Conservation (phyloP, 2,329 filamentous ascomycete species). For the Massarina eburnea region DNA sequence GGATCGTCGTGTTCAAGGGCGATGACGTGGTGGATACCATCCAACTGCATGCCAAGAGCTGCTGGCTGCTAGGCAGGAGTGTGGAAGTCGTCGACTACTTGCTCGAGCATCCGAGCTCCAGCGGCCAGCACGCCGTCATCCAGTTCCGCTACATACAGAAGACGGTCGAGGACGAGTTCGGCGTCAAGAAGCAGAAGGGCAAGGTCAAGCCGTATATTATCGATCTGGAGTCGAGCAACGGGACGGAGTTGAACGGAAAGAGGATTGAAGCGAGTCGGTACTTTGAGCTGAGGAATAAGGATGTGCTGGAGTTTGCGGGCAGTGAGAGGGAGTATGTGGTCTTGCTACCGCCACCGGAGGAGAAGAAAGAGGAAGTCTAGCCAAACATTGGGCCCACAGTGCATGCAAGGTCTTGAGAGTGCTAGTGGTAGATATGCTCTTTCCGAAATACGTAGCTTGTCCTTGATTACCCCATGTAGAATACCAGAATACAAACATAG, state of each 20-base stretch:
- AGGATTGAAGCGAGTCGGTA: constrained; percentile 74
- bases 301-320: constrained; percentile 83
- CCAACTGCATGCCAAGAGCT: constrained; percentile 73
- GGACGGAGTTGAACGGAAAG: constrained; percentile 79
- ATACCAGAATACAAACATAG: too few relatives aligned
- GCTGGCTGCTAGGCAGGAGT: constrained; percentile 89
- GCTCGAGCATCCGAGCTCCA: constrained; percentile 88
- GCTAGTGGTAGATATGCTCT: too few relatives aligned
- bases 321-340: constrained; percentile 94
- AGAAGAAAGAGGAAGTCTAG: too few relatives aligned
- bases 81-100: constrained; percentile 76
- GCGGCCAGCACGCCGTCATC: constrained; percentile 92
- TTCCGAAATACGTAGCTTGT: too few relatives aligned
- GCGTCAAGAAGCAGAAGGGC: constrained; percentile 44
- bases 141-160: constrained; percentile 88
- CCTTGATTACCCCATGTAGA: too few relatives aligned
- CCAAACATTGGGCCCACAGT: too few relatives aligned
- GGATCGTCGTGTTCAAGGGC: constrained; percentile 90
- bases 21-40: constrained; percentile 79
- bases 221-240: constrained; percentile 91
- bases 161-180: constrained; percentile 80
- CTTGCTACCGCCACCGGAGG: constrained; percentile 64
- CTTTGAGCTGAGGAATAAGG: constrained; percentile 83
- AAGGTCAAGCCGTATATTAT: constrained; percentile 78
- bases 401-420: too few relatives aligned